phyloP scores from a whole-genome alignment of 176 grass and related monocot species.

The Eleusine indica region DNA sequence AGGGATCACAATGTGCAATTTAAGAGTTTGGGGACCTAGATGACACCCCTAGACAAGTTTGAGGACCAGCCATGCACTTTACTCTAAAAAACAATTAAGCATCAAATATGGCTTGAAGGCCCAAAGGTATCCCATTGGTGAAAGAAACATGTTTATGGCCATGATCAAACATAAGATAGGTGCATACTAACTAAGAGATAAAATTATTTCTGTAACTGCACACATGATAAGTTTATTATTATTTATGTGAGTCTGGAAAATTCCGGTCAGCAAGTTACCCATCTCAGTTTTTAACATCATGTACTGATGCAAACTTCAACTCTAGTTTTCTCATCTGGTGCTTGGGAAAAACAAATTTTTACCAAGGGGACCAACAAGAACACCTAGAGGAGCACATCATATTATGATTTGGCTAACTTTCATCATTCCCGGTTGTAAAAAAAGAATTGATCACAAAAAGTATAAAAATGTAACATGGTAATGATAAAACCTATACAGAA shows the following conservation, averaged over 20 bases:
- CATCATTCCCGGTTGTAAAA: conserved; percentile 54
- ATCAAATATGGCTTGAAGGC: not conserved
- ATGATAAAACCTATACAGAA: not conserved
- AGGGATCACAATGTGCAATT: too few relatives aligned
- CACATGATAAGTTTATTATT: not conserved
- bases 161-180: conserved; percentile 5
- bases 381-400: conserved; percentile 48
- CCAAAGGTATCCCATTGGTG: not conserved
- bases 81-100: not conserved
- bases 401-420: conserved; percentile 81
- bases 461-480: not conserved
- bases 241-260: not conserved
- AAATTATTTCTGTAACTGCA: not conserved
- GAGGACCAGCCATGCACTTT: too few relatives aligned
- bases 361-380: conserved; percentile 21
- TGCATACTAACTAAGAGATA: not conserved
- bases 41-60: too few relatives aligned
- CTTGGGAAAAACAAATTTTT: conserved; percentile 13
- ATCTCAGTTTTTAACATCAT: conserved; percentile 64
- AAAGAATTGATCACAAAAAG: too few relatives aligned
- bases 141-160: not conserved
- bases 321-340: conserved; percentile 33
- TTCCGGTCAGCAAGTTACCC: conserved; percentile 57
- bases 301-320: conserved; percentile 50
- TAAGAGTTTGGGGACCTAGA: too few relatives aligned